Evolutionary conservation across 306 rosid species (phyloP), one percentile per base, ranked within the genome.

Genomic region (Sechiopsis laciniata): DNA sequence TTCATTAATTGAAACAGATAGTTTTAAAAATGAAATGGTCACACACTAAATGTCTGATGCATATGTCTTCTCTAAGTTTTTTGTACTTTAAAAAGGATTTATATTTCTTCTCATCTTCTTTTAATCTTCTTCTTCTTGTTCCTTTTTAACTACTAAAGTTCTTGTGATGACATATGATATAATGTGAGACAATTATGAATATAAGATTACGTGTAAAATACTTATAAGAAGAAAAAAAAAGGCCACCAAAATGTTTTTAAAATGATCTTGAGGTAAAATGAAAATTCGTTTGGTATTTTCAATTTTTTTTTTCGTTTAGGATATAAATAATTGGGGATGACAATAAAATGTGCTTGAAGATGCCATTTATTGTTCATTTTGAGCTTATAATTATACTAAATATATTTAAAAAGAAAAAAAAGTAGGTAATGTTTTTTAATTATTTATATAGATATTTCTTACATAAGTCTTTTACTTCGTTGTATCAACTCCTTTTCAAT

Each of bases 41-140:
- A 62, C 21, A 62, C 40, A 26, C 32, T 21, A 22, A 62, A 62
- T 63, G 71, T 65, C 46, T 17, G 12, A 15, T 65, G 71, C 71
- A 40, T 40, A 17, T 65, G 71, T 65, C 71, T 65, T 65, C 19
- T n/a, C 11, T 8, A 7, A 42, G 15, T 14, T 15, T 26, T 26
- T 60, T 29, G 13, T 15, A 29, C 16, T 32, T 32, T 35, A 15
- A 62, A 62, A 62, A 62, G 15, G 42, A 15, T 62, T 62, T 62
- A n/a, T 17, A 62, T 62, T 32, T 32, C 22, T 15, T 7, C 2
- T 7, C 2, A 62, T 15, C 0, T 29, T 14, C 11, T 26, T 61
- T 26, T 29, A 61, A 6, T 29, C 12, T 29, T 62, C 71, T 40
- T 65, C 71, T 42, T 65, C 8, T 37, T 37, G 32, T n/a, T 42